Conservation (phyloP, 257 asterid species). For the Fraxinus americana region DNA sequence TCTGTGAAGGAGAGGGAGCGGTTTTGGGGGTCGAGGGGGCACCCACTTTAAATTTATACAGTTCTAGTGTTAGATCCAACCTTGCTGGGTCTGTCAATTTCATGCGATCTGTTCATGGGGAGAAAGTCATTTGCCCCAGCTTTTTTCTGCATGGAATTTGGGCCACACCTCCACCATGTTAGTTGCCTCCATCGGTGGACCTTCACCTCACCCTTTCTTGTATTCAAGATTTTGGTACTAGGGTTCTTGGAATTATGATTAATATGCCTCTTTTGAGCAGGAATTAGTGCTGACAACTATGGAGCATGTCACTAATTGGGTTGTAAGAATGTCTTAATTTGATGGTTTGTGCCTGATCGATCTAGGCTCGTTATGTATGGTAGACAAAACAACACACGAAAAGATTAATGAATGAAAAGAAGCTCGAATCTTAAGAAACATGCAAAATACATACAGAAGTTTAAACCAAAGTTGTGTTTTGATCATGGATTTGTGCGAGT, state of each 20-base stretch:
- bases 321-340: not conserved
- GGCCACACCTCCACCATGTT: constrained; percentile 32
- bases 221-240: constrained; percentile 4
- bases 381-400: not conserved
- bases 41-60: not conserved
- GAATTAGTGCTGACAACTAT: not conserved
- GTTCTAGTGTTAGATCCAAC: constrained; percentile 25
- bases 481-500: not conserved
- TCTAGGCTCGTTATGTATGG: too few species aligned
- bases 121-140: constrained; percentile 26
- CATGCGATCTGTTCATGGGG: constrained; percentile 26
- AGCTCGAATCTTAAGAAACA: too few species aligned
- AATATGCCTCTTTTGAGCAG: not conserved
- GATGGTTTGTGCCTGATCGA: not conserved
- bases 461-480: not conserved
- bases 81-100: constrained; percentile 30
- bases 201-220: constrained; percentile 26
- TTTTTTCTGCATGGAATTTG: constrained; percentile 27
- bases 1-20: not conserved
- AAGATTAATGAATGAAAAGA: not conserved
- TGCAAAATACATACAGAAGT: not conserved
- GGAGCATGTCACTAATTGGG: not conserved
- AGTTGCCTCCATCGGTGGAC: constrained; percentile 14
- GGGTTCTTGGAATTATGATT: not conserved
- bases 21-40: not conserved